Evolutionary conservation across 1,284 basidiomycete species (phyloP).

Genomic region (Boletus semigastroideus): DNA sequence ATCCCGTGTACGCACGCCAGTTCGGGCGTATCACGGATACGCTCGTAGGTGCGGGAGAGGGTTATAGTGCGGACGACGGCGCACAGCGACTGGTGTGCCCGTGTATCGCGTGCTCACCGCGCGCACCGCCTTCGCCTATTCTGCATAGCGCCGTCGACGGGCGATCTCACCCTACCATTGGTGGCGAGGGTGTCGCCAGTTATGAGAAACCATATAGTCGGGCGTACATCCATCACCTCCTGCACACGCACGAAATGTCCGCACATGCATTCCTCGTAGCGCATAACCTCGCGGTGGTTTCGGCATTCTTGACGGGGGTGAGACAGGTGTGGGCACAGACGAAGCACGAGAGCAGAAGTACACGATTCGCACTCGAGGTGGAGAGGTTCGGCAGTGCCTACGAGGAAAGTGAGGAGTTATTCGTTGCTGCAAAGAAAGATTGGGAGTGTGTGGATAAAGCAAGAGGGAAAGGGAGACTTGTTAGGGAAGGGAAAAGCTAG

Average conservation of each 20-base stretch:
- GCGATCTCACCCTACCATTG: constrained; percentile 11
- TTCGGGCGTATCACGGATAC: constrained; percentile 52
- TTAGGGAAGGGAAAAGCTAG: constrained; percentile 20
- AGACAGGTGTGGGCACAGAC: constrained; percentile 41
- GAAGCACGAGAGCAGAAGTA: constrained; percentile 10
- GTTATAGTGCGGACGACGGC: not conserved
- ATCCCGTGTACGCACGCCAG: constrained; percentile 54
- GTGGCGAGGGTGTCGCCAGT: not conserved
- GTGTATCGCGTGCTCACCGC: constrained; percentile 66
- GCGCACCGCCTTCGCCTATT: constrained; percentile 38
- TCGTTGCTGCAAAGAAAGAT: constrained; percentile 49
- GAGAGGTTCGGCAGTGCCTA: constrained; percentile 51
- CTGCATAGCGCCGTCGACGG: constrained; percentile 52
- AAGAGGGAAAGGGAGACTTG: constrained; percentile 31
- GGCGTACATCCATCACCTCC: constrained; percentile 79
- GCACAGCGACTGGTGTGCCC: constrained; percentile 39
- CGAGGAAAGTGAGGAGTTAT: constrained; percentile 45
- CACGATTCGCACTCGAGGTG: constrained; percentile 48
- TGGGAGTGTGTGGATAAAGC: constrained; percentile 61
- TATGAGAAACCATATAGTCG: constrained; percentile 47
- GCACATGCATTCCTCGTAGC: constrained; percentile 68
- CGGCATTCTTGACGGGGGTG: constrained; percentile 60
- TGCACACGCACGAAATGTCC: constrained; percentile 86
- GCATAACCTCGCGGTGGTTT: constrained; percentile 71
- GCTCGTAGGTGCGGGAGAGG: constrained; percentile 35